These are phyloP conservation scores for Pneumocystis carinii DNA, from an alignment of 1,139 yeast genomes.

Conservation along the genomic window DNA sequence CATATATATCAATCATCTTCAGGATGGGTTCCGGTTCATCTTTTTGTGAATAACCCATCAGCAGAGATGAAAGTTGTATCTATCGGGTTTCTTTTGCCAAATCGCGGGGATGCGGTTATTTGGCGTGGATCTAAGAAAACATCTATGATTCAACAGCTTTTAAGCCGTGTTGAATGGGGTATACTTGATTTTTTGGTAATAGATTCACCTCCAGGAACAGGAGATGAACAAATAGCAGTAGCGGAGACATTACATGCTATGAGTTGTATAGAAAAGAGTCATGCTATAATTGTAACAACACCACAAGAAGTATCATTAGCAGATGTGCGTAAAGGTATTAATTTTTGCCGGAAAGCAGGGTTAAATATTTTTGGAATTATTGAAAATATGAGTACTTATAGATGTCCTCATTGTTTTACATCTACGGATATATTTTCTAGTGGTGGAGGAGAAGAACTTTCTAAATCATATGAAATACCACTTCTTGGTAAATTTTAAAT, in stretches of 20 bases:
- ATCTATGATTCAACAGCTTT: constrained; percentile 89
- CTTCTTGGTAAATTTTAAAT: constrained; percentile 54
- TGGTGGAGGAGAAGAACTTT: constrained; percentile 77
- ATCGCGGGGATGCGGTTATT: constrained; percentile 79
- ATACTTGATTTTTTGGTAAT: constrained; percentile 64
- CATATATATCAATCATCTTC: constrained; percentile 68
- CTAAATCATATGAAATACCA: constrained; percentile 44
- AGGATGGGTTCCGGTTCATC: constrained; percentile 85
- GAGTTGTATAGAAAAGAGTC: constrained; percentile 32
- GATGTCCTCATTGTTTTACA: constrained; percentile 87
- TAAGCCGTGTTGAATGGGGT: constrained; percentile 87
- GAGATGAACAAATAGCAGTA: constrained; percentile 93
- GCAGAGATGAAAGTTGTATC: constrained; percentile 48
- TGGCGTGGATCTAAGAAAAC: constrained; percentile 99
- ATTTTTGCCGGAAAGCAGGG: constrained; percentile 76
- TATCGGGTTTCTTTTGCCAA: constrained; percentile 71
- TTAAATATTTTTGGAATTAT: constrained; percentile 71
- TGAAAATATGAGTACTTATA: constrained; percentile 94
- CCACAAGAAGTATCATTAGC: constrained; percentile 89
- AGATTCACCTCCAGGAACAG: constrained; percentile 90
- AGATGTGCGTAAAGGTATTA: constrained; percentile 87
- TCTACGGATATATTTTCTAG: constrained; percentile 73
- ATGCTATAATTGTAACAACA: constrained; percentile 80
- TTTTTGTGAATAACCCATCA: constrained; percentile 18
- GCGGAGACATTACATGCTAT: constrained; percentile 74